These are phyloP conservation scores for Trametes sp. DNA, from an alignment of 1,284 basidiomycete species.

Conservation along the genomic window DNA sequence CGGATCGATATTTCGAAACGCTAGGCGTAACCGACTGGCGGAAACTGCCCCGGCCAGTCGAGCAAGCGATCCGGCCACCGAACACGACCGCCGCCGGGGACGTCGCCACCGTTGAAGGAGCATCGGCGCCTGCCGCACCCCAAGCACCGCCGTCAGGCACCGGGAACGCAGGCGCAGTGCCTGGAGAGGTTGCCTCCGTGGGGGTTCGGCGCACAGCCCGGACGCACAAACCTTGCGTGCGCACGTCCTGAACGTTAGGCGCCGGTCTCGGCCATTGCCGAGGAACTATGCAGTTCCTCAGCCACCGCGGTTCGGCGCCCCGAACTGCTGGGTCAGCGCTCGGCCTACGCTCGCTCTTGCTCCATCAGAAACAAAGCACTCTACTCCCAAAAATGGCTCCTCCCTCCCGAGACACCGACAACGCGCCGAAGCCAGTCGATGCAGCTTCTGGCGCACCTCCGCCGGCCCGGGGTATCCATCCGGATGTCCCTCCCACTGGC, in stretches of 20 bases:
- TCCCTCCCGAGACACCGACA: no score
- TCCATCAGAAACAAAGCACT: no score
- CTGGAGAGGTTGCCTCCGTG: no score
- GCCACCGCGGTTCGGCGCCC: not conserved
- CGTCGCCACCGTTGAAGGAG: no score
- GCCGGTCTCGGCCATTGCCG: not conserved
- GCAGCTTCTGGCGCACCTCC: not conserved
- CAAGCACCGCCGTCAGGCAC: not conserved
- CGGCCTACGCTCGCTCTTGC: no score
- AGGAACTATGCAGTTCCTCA: not conserved
- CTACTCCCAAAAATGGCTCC: no score
- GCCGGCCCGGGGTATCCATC: not conserved
- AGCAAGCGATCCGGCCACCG: not conserved
- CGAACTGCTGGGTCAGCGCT: no score
- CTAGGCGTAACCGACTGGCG: slow-evolving; percentile 6
- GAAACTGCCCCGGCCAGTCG: not conserved
- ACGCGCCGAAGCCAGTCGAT: no score
- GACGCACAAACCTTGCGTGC: not conserved
- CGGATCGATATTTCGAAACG: slow-evolving; percentile 39
- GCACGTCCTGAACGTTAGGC: not conserved
- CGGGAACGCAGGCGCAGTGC: not conserved
- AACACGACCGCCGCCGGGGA: not conserved
- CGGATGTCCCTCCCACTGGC: no score
- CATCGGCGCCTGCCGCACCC: no score
- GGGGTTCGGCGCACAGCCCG: not conserved